Percentiles rank a stretch among this genome's conserved stretches.
Conservation (phyloP, 2,329 filamentous ascomycete genomes). For the Diplodia scrobiculata region DNA sequence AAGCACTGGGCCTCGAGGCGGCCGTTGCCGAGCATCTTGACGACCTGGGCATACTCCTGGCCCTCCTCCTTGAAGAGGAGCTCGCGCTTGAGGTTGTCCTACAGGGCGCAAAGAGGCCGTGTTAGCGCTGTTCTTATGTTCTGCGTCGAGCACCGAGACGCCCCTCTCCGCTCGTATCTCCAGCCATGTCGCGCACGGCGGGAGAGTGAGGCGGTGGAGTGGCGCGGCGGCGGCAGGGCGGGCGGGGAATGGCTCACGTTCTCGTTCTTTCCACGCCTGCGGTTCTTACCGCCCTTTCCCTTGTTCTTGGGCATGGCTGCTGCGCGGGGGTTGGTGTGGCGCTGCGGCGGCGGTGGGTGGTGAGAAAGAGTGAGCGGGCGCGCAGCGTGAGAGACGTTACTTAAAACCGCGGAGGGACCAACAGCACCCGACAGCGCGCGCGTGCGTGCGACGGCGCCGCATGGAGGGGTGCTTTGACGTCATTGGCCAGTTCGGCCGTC, state of each 20-base stretch:
- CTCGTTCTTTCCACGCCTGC: conserved; percentile 97
- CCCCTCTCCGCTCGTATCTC: too few species aligned
- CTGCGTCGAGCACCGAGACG: not conserved
- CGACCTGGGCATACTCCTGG: conserved; percentile 84
- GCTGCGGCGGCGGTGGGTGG: conserved; percentile 7
- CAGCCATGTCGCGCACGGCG: not conserved
- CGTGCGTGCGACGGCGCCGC: not conserved
- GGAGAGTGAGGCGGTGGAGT: conserved; percentile 2
- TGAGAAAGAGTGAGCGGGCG: not conserved
- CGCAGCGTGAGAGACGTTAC: not conserved
- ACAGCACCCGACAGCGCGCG: not conserved
- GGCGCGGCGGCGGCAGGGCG: not conserved
- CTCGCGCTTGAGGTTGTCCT: conserved; percentile 96
- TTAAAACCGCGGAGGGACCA: not conserved
- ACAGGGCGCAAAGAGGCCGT: too few species aligned
- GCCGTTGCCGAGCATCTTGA: conserved; percentile 96
- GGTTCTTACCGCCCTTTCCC: conserved; percentile 90
- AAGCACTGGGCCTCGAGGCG: conserved; percentile 93
- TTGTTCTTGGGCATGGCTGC: conserved; percentile 26
- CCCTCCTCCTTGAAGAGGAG: conserved; percentile 98
- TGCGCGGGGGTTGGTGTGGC: conserved; percentile 23
- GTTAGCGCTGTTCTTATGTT: not conserved
- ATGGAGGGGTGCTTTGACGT: conserved; percentile 17
- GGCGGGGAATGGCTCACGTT: conserved; percentile 33
- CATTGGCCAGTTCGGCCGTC: not conserved